phyloP scores from a whole-genome alignment of 1,139 yeast species.

The Zygotorulaspora mrakii region DNA sequence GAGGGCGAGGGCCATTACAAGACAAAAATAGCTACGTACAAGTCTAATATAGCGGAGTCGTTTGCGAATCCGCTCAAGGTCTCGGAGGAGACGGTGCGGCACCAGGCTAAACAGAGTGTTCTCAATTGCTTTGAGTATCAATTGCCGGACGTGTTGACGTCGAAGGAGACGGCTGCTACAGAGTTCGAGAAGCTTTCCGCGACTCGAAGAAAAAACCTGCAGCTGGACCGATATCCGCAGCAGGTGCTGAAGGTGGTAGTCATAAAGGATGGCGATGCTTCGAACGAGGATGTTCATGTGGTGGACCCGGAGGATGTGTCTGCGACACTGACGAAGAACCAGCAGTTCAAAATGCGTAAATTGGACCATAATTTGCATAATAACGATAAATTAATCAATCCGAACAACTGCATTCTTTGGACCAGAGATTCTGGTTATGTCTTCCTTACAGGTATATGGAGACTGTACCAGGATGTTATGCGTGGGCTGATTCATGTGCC shows the following conservation, averaged over 20 bases:
- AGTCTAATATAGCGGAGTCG: slow-evolving; percentile 17
- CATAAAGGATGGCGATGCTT: slow-evolving; percentile 1
- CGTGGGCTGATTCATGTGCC: slow-evolving; percentile 24
- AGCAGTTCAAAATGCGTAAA: slow-evolving; percentile 33
- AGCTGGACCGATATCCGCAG: slow-evolving; percentile 6
- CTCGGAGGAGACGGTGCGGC: not conserved
- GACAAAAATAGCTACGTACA: slow-evolving; percentile 17
- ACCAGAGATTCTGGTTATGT: slow-evolving; percentile 85
- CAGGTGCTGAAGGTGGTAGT: slow-evolving; percentile 7
- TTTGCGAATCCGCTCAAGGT: slow-evolving; percentile 9
- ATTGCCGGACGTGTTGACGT: slow-evolving; percentile 25
- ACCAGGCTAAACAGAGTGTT: slow-evolving; percentile 10
- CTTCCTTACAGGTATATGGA: slow-evolving; percentile 90
- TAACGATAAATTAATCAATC: slow-evolving; percentile 26
- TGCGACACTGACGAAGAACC: slow-evolving; percentile 28
- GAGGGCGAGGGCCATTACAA: slow-evolving; percentile 3
- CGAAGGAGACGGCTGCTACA: slow-evolving; percentile 1
- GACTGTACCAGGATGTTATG: slow-evolving; percentile 41
- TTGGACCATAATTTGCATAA: slow-evolving; percentile 24
- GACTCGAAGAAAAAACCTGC: slow-evolving; percentile 6
- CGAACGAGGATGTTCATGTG: slow-evolving; percentile 3
- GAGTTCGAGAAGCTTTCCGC: slow-evolving; percentile 8
- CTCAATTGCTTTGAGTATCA: slow-evolving; percentile 32
- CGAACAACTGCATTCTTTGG: slow-evolving; percentile 72
- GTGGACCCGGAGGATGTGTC: slow-evolving; percentile 1